These are phyloP conservation scores for Globisporangium yorkense DNA, from an alignment of 352 stramenopile species.

Conservation along the genomic window DNA sequence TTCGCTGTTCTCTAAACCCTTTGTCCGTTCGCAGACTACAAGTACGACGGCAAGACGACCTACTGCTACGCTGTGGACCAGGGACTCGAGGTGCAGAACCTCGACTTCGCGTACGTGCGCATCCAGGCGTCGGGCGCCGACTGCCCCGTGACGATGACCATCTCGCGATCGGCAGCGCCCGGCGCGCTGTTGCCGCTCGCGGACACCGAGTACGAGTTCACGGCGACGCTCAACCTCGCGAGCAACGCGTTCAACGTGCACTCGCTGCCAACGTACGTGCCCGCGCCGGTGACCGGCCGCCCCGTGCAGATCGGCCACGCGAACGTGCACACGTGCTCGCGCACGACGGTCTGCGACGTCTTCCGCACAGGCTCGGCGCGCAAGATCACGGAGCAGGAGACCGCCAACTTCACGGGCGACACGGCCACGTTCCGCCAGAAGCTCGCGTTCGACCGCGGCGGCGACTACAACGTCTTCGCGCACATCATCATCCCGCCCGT, in stretches of 20 bases:
- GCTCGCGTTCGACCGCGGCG: constrained; percentile 33
- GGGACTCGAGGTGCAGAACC: constrained; percentile 58
- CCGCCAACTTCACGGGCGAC: constrained; percentile 71
- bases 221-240: constrained; percentile 63
- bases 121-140: constrained; percentile 30
- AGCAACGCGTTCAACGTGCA: constrained; percentile 63
- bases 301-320: constrained; percentile 68
- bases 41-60: constrained; percentile 68
- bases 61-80: constrained; percentile 82
- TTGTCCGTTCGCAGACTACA: constrained; percentile 37
- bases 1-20: neutral
- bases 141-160: constrained; percentile 54
- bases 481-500: constrained; percentile 63
- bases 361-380: constrained; percentile 58
- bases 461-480: constrained; percentile 72
- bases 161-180: constrained; percentile 35
- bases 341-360: constrained; percentile 64
- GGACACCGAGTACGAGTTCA: constrained; percentile 66
- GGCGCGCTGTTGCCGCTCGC: constrained; percentile 20
- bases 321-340: constrained; percentile 71
- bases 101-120: constrained; percentile 69
- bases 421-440: constrained; percentile 55
- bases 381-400: constrained; percentile 68
- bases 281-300: constrained; percentile 41
- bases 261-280: constrained; percentile 46